These are phyloP conservation scores for Bruguiera parviflora DNA, from an alignment of 345 rosid genomes.

Conservation along the genomic window DNA sequence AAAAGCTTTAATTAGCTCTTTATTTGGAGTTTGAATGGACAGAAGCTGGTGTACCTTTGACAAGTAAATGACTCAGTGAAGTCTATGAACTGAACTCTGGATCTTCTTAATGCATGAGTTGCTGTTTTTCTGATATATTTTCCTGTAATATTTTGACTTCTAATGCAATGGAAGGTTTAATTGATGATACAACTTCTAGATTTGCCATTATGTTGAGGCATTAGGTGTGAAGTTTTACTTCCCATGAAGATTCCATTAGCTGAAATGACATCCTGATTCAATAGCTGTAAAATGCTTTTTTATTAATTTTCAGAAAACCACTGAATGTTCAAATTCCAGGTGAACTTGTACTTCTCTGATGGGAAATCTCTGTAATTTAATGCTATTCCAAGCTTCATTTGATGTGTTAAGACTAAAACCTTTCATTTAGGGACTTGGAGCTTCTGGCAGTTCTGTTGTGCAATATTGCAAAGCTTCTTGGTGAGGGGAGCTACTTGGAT, in stretches of 20 bases:
- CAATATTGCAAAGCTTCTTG: slow-evolving; percentile 65
- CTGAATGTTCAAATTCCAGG: not conserved
- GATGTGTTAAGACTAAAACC: not conserved
- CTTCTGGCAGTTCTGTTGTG: slow-evolving; percentile 66
- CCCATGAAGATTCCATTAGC: not conserved
- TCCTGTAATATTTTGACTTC: not conserved
- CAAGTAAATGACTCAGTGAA: too few species aligned
- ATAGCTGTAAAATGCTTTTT: not conserved
- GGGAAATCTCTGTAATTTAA: not conserved
- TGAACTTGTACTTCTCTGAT: not conserved
- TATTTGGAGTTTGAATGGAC: too few species aligned
- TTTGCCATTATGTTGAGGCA: not conserved
- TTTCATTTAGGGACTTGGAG: slow-evolving; percentile 69
- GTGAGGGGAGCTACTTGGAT: slow-evolving; percentile 69
- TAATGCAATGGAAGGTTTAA: not conserved
- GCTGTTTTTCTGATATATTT: not conserved
- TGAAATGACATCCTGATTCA: not conserved
- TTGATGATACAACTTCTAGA: not conserved
- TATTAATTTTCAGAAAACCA: not conserved
- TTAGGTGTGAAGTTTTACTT: not conserved
- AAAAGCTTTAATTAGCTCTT: too few species aligned
- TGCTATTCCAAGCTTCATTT: slow-evolving; percentile 1
- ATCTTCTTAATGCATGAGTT: too few species aligned
- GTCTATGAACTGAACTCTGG: not conserved
- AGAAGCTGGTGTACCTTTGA: too few species aligned